Percentiles rank a stretch among this genome's conserved stretches.
Conservation (phyloP, 1,284 basidiomycete species). For the Cystobasidiaceae sp. region DNA sequence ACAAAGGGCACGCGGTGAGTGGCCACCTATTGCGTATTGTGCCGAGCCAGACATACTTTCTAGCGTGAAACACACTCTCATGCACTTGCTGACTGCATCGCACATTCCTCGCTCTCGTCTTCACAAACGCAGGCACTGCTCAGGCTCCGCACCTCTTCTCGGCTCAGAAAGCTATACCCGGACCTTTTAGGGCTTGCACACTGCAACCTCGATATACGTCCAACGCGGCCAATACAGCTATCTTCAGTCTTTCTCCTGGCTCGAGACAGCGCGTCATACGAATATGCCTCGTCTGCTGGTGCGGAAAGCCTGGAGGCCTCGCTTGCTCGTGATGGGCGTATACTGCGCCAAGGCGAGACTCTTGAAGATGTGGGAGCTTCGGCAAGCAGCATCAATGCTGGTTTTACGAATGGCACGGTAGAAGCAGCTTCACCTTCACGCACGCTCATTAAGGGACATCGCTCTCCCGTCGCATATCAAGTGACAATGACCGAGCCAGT, state of each 20-base stretch:
- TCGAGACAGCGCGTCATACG: background rate
- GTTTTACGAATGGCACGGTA: no score
- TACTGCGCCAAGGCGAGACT: slow-evolving; percentile 37
- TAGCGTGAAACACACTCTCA: background rate
- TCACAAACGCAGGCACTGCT: background rate
- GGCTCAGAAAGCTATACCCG: slow-evolving; percentile 5
- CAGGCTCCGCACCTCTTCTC: background rate
- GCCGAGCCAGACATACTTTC: no score
- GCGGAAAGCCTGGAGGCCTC: background rate
- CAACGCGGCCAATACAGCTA: slow-evolving; percentile 5
- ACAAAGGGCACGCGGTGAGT: background rate
- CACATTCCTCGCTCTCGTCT: background rate
- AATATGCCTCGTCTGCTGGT: background rate
- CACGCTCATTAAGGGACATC: no score
- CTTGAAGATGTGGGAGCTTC: no score
- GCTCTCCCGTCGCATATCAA: background rate
- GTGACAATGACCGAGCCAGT: slow-evolving; percentile 59
- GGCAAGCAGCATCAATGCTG: no score
- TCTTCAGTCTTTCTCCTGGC: slow-evolving; percentile 17
- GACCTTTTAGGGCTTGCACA: background rate
- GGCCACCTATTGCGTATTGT: background rate
- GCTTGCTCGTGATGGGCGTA: slow-evolving; percentile 25
- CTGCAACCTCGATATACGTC: background rate
- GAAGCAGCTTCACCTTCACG: no score
- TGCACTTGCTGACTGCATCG: background rate